phyloP scores from a whole-genome alignment of 768 basidiomycete species.

The Sporobolomyces phaffii region DNA sequence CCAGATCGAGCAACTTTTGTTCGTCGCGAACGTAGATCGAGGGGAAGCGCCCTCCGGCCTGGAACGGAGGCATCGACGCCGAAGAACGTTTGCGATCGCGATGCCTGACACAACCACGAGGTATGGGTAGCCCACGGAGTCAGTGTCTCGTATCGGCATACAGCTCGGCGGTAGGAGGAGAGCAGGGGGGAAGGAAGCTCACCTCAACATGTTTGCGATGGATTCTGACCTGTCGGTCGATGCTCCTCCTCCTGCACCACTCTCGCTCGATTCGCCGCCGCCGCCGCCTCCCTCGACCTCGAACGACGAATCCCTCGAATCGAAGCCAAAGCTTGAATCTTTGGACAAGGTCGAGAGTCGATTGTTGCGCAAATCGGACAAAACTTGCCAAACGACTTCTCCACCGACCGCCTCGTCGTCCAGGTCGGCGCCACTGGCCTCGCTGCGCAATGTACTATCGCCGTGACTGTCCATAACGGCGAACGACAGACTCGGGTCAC shows the following conservation, averaged over 20 bases:
- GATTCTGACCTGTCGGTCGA: not conserved
- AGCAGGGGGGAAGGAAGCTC: not conserved
- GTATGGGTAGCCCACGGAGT: no score
- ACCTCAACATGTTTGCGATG: slow-evolving; percentile 19
- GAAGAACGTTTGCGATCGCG: slow-evolving; percentile 18
- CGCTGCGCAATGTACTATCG: not conserved
- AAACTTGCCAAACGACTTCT: slow-evolving; percentile 32
- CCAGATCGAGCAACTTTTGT: slow-evolving; percentile 19
- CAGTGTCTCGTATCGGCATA: no score
- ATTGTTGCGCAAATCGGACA: slow-evolving; percentile 25
- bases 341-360: slow-evolving; percentile 19
- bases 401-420: not conserved
- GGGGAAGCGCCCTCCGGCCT: slow-evolving; percentile 18
- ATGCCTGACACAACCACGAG: no score
- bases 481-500: no score
- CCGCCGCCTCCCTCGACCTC: not conserved
- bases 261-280: not conserved
- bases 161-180: no score
- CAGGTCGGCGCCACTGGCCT: slow-evolving; percentile 7
- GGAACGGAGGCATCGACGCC: not conserved
- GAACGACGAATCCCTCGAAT: slow-evolving; percentile 21
- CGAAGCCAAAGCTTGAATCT: slow-evolving; percentile 24
- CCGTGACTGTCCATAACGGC: not conserved
- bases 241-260: no score
- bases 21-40: slow-evolving; percentile 33